Evolutionary conservation across 2,329 filamentous ascomycete species (phyloP), one percentile per base, ranked within the genome.

Genomic region (Neofusicoccum umdonicola): DNA sequence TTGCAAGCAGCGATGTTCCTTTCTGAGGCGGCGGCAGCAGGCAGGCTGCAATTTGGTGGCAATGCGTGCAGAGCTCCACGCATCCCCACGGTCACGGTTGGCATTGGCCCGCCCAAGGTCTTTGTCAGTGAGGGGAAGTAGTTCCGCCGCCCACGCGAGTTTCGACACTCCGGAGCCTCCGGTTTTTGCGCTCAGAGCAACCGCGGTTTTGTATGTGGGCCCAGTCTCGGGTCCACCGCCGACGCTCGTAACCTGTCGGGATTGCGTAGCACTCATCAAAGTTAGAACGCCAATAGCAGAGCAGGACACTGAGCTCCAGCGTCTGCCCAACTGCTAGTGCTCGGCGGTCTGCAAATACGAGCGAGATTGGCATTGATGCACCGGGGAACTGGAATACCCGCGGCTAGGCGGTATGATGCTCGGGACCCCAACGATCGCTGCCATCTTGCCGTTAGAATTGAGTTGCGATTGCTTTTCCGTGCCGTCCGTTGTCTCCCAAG

Each of bases 71-170:
- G 31, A 47, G 56, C 56, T 60, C 31, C 56, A 60, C 56, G 42
- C 15, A 60, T 37, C 56, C 42, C 56, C 56, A 60, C 56, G 39
- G 42, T 15, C 15, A 19, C 22, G 35, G 41, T 31, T 60, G 56
- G 39, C 52, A 57, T 57, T 57, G 52, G 22, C 54, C 39, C 22
- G 54, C 39, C 54, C 34, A 19, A 58, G 54, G 44, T 48, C 42
- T 60, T 48, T 60, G 42, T 58, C 41, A 31, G 44, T 35, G 56
- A 60, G 56, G 56, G 54, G 56, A 60, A 60, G 56, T 8, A 22
- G 42, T 34, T 31, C 54, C 54, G 54, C 22, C 13, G 19, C 27
- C 48, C 48, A 17, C 27, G 48, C 48, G 48, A 51, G 54, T 19
- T 13, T 60, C 56, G 56, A 47, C 27, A 39, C 42, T 60, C 56